Base-by-base conservation (phyloP, 306 rosid genomes). In the Calophaca sinica region DNA sequence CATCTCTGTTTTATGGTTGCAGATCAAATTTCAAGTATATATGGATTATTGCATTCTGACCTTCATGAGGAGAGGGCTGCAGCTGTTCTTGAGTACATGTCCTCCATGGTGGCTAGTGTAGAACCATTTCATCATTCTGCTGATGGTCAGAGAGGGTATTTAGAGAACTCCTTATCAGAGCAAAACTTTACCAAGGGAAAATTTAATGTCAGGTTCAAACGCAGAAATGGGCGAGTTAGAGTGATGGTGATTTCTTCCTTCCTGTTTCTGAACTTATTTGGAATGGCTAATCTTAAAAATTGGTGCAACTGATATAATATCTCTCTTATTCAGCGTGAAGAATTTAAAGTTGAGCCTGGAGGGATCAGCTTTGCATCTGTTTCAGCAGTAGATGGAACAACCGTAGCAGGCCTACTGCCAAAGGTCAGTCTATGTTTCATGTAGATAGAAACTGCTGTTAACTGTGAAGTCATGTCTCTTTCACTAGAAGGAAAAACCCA, bases 191-290 rank as follows among this genome's bases (percentile, higher is more conserved):
- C 86, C 4, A 86, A 84, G 54, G 97, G 96, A 59, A 94, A 85
- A 80, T 82, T 94, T 65, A 89, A 76, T 83, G 90, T 87, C 70
- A 85, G 96, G 63, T 84, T 71, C 80, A 94, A 94, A 79, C 97
- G 94, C 55, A 87, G 98, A 91, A 94, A 91, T 84, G 98, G 98
- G 53, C 96, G 96, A 44, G 97, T 94, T 72, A 87, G 88, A 87
- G 91, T 79, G 75, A 85, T 67, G 96, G 98, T 94, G 80, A 85
- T 74, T 50, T 75, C 75, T 75, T 78, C 54, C 50, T 81, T 72
- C 76, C 64, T 69, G 63, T 73, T 28, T 31, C 31, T 45, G 35
- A 51, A n/a, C 33, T 57, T 48, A 49, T 64, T 52, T 69, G 45
- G 42, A 57, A 58, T 69, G 31, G 39, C 53, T 68, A 69, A 61